Evolutionary conservation across 257 asterid species (phyloP), one percentile per base, ranked within the genome.

Genomic region (Solanum pinnatisectum): DNA sequence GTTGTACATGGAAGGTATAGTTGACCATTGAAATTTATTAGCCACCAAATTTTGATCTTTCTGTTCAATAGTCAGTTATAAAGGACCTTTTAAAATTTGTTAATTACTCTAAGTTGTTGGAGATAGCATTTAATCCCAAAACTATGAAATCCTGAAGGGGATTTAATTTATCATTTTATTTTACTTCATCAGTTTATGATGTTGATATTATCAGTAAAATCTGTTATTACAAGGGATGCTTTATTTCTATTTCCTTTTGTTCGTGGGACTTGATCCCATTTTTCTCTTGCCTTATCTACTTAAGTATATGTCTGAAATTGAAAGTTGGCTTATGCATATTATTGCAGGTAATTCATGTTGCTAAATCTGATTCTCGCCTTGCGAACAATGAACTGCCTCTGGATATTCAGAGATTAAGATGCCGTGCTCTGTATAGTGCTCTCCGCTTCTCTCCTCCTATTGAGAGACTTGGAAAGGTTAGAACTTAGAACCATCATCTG

Each of bases 361-460:
- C 96, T 49, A 97, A 96, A 92, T 94, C 99, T 11, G 99, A 97
- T 89, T 94, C 99, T 85, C 92, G 99, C 90, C 98, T 97, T 90
- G 99, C 99, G 87, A 97, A 96, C 95, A 97, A 96, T 89, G 98
- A 94, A 90, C 93, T 96, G 83, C 98, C 99, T 89, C 93, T 97
- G 88, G 98, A 97, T 92, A 92, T 97, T 90, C 99, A 97, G 93
- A 93, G 98, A 90, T 93, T 97, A 93, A 93, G 99, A 92, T 97
- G 99, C 22, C 99, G 99, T 87, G 98, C 95, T 90, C 87, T 96
- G n/a, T 97, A 94, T 90, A 92, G 93, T 60, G 96, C 98, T 84
- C 99, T 97, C 42, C 95, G 92, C 88, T 97, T 96, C 91, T 92
- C 97, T 84, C 96, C 98, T 87, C 87, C 96, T 86, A 95, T 97